Base-by-base conservation (phyloP, 1,139 yeast species). In the Saccharomyces hybrid region DNA sequence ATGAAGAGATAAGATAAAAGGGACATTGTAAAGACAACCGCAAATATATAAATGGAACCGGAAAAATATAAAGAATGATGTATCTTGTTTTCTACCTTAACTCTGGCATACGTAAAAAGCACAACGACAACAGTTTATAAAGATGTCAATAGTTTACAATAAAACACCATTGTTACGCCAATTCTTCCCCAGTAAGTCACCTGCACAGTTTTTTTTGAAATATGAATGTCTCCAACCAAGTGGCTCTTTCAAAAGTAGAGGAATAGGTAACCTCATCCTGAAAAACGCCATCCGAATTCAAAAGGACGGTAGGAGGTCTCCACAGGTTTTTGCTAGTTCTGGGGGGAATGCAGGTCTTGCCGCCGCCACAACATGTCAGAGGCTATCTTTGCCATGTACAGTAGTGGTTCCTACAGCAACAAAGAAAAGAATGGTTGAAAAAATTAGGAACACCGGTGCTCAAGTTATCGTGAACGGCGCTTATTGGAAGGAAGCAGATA, bases 301-400 rank as follows among this genome's bases (percentile, higher is more conserved):
- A 16, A 55, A 62, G 13, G 19, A 19, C 7, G 54, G 57, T 5
- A 50, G 55, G 8, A 60, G 55, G 46, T 64, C 67, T 42, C 75
- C 80, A 38, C 78, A 77, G 32, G 81, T 84, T 3, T 81, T 77
- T 65, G 77, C 86, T 5, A 82, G 87, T 32, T 82, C 88, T 16
- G 93, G 91, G 9, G 93, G 93, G 0, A 86, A 86, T 65, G 93
- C 93, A 0, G 93, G 93, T 0, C 72, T 83, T 51, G 91, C 91
- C 0, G 88, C 88, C 1, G 88, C 89, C 0, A 78, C 78, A 52
- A 81, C 86, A 47, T 80, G 86, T 4, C 67, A 66, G 41, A 70
- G 66, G 53, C 74, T 76, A 57, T 72, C 73, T 1, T 67, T 78
- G 6, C 74, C 76, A 11, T 83, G 90, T 60, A 82, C 87, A 0